Evolutionary conservation across 208 protist species (phyloP).

Genomic region (Novymonas esmeraldas): DNA sequence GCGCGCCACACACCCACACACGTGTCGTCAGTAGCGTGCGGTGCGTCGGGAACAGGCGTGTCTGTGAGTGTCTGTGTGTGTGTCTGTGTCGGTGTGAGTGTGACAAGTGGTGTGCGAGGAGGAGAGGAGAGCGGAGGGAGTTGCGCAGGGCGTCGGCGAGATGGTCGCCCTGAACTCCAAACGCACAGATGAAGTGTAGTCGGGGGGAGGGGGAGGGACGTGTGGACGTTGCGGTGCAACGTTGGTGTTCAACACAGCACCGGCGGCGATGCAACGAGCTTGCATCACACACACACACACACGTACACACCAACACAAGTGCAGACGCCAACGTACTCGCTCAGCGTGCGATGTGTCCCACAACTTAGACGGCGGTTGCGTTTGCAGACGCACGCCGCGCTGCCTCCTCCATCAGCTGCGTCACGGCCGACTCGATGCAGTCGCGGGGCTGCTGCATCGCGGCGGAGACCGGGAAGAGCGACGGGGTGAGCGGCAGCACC

Average conservation of each 20-base stretch:
- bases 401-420: conserved; percentile 18
- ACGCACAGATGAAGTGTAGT: no score
- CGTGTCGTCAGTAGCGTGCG: neutral
- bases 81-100: neutral
- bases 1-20: neutral
- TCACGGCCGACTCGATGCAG: conserved; percentile 25
- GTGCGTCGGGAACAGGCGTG: neutral
- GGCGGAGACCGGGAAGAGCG: conserved; percentile 32
- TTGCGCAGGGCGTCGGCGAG: no score
- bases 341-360: no score
- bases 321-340: neutral
- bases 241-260: no score
- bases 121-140: no score
- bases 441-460: conserved; percentile 37
- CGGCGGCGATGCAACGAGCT: no score
- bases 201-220: no score
- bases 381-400: conserved; percentile 7
- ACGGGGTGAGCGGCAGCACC: conserved; percentile 46
- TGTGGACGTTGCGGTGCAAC: no score
- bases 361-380: no score
- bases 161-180: no score
- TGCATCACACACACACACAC: neutral
- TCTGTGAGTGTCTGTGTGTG: neutral
- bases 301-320: neutral
- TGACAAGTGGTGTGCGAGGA: no score